Evolutionary conservation across 2,329 filamentous ascomycete species (phyloP), one percentile per base, ranked within the genome.

Genomic region (Alternaria burnsii): DNA sequence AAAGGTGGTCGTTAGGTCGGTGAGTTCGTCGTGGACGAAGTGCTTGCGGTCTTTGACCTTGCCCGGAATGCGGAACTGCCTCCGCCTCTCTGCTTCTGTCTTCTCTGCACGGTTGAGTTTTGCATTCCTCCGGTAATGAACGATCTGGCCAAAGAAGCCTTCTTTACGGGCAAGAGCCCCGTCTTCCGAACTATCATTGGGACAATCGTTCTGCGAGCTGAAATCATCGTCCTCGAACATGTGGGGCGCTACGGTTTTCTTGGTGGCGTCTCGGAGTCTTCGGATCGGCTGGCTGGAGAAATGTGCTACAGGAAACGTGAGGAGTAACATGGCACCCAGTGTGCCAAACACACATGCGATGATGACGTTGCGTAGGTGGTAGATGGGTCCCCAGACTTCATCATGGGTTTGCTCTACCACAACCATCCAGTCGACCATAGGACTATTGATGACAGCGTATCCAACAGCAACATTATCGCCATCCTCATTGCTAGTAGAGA

Each of bases 321-420:
- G 76, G 9, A 96, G 63, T 3, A 93, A 75, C 52, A 96, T 86
- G 5, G 90, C 83, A 0, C 90, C 93, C 12, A 89, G 85, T 0
- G 93, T 94, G 1, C 91, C 92, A 74, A 97, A 96, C 0, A 97
- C 91, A 62, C 92, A 97, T 5, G 88, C 92, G 2, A 97, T 79
- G 2, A 97, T 85, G 52, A 97, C 92, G 48, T 90, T 89, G 20
- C 91, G 88, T n/a, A 97, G 82, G 20, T 87, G 88, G 28, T 83
- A 79, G 58, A 97, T 93, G 0, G 93, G 91, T 8, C 84, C 82
- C 80, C 91, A 93, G 0, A 93, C 92, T 78, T 97, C 93, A 22
- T 76, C 76, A 63, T 88, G 87, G 3, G 87, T 83, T 76, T 95
- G 89, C 74, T 97, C 94, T 1, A 97, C 86, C 3, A 97, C 71